phyloP scores from a whole-genome alignment of 1,284 basidiomycete genomes.

The Tremellales sp. region DNA sequence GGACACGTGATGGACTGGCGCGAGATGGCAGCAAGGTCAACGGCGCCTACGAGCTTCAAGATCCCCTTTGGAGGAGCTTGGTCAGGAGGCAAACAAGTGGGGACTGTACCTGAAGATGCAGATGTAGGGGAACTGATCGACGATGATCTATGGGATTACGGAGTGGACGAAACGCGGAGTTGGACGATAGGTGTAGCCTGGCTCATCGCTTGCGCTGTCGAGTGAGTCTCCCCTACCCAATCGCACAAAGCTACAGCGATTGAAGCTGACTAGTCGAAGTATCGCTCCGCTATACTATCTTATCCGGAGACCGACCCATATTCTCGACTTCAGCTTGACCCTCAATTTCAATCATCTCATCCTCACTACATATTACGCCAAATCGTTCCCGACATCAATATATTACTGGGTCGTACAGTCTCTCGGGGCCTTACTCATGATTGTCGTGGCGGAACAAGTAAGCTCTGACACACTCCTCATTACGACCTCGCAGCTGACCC shows the following conservation, averaged over 20 bases:
- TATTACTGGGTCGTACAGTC: conserved; percentile 84
- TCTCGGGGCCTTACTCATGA: conserved; percentile 65
- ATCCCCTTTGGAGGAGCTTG: conserved; percentile 46
- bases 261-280: conserved; percentile 51
- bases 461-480: conserved; percentile 5
- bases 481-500: not conserved
- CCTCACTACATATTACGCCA: conserved; percentile 85
- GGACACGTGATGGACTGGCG: conserved; percentile 85
- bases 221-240: conserved; percentile 57
- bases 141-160: conserved; percentile 48
- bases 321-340: conserved; percentile 90
- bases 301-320: conserved; percentile 82
- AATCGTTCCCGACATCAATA: conserved; percentile 75
- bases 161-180: conserved; percentile 67
- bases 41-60: conserved; percentile 58
- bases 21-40: conserved; percentile 70
- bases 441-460: conserved; percentile 77
- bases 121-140: conserved; percentile 12
- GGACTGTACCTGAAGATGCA: conserved; percentile 16
- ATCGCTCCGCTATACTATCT: conserved; percentile 82
- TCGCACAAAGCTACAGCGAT: not conserved
- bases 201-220: conserved; percentile 69
- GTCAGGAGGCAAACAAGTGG: conserved; percentile 45
- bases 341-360: conserved; percentile 85
- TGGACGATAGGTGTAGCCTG: conserved; percentile 84